These are phyloP conservation scores for Willaertia magna DNA, from an alignment of 208 protist genomes.

Conservation along the genomic window DNA sequence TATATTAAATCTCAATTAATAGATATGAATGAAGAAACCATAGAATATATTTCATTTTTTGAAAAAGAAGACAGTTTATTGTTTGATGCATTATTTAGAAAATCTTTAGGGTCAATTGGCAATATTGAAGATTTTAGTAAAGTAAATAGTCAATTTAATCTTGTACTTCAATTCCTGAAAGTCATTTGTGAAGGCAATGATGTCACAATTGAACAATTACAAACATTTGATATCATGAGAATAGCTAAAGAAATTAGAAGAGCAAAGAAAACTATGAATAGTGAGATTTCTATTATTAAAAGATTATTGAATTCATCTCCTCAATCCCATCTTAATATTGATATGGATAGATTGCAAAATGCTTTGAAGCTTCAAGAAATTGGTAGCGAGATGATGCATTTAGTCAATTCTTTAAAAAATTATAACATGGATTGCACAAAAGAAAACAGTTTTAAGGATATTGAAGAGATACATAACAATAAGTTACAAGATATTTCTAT, in stretches of 20 bases:
- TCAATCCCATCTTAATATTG: background rate
- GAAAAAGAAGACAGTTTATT: background rate
- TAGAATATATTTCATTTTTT: no score
- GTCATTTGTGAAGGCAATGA: background rate
- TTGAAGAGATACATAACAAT: background rate
- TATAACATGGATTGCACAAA: background rate
- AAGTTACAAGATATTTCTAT: background rate
- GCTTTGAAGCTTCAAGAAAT: background rate
- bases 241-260: background rate
- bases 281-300: no score
- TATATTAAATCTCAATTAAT: no score
- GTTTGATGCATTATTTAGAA: background rate
- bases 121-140: background rate
- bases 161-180: background rate
- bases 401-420: background rate
- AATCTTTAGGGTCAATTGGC: background rate
- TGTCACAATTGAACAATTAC: background rate
- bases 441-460: background rate
- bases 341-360: background rate
- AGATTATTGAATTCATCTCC: background rate
- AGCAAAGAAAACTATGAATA: background rate
- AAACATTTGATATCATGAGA: background rate
- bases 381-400: background rate
- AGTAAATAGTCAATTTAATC: background rate
- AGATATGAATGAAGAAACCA: no score